Evolutionary conservation across 768 basidiomycete species (phyloP).

Genomic region (Boletus eberwhitei): DNA sequence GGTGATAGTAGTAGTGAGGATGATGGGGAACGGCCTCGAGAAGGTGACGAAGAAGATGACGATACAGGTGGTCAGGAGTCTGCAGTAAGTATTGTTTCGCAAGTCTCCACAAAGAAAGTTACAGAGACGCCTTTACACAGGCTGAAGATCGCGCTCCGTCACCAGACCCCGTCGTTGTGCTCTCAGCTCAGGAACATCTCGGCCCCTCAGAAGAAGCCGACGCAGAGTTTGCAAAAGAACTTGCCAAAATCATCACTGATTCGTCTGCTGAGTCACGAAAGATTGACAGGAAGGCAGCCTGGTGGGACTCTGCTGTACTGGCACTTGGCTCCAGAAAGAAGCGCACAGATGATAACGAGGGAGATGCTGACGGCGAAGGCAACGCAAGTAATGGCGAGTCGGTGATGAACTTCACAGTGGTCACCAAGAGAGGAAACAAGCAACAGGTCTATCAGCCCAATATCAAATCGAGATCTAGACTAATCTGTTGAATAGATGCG

Average conservation of each 20-base stretch:
- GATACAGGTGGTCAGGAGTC: conserved; percentile 48
- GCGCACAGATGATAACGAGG: conserved; percentile 56
- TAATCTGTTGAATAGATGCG: conserved; percentile 51
- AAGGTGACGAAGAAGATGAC: conserved; percentile 65
- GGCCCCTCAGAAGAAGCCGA: conserved; percentile 89
- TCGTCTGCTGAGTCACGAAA: conserved; percentile 78
- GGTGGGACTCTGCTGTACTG: conserved; percentile 87
- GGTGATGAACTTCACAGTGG: conserved; percentile 88
- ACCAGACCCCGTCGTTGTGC: conserved; percentile 76
- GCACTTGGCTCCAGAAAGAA: conserved; percentile 65
- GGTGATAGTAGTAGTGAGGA: conserved; percentile 50
- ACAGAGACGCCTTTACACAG: conserved; percentile 18
- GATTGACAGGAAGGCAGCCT: conserved; percentile 84
- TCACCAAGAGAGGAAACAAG: conserved; percentile 91
- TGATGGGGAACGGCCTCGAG: conserved; percentile 37
- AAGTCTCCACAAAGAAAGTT: not conserved
- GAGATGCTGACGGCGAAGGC: conserved; percentile 42
- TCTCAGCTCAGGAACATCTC: conserved; percentile 66
- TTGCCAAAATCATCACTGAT: conserved; percentile 93
- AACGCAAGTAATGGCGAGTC: conserved; percentile 28
- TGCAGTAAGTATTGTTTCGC: conserved; percentile 41
- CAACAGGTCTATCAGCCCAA: conserved; percentile 59
- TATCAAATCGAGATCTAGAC: conserved; percentile 6
- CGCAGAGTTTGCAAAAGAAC: conserved; percentile 90
- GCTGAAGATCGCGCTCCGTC: conserved; percentile 70